Conservation (phyloP, 176 grass and related monocot species). For the Coix lacrymajobi region DNA sequence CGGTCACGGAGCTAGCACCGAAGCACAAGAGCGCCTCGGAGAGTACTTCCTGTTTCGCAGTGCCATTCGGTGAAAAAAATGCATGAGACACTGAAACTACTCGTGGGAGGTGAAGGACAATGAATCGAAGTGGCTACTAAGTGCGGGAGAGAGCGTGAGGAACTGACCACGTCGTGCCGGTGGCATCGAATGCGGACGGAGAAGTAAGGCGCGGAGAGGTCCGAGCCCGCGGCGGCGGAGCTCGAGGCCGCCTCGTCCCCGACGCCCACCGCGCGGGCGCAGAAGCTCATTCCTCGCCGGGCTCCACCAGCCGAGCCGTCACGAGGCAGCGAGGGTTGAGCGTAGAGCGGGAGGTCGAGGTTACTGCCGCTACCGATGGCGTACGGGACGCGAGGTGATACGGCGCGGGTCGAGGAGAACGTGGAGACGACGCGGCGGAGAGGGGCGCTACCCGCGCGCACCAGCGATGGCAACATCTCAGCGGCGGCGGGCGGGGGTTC, state of each 20-base stretch:
- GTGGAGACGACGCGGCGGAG: constrained; percentile 29
- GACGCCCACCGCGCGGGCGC: constrained; percentile 3
- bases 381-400: neutral
- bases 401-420: neutral
- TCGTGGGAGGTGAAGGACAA: neutral
- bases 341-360: neutral
- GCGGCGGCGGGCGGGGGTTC: neutral
- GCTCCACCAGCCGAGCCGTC: neutral
- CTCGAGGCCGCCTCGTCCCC: constrained; percentile 1
- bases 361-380: neutral
- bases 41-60: constrained; percentile 51
- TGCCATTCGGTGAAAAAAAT: neutral
- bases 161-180: constrained; percentile 66
- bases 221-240: neutral
- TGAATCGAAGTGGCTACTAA: neutral
- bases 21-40: constrained; percentile 82
- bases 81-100: neutral
- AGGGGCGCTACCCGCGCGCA: constrained; percentile 19
- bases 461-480: constrained; percentile 34
- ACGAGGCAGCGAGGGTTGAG: constrained; percentile 6
- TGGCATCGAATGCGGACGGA: constrained; percentile 65
- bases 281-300: constrained; percentile 8
- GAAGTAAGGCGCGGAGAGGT: constrained; percentile 40
- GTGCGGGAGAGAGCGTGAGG: neutral
- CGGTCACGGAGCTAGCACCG: constrained; percentile 63